Percentiles rank a stretch among this genome's conserved stretches.
These are phyloP conservation scores for Aspergillus neoniger DNA, from an alignment of 2,329 filamentous ascomycete genomes.

Conservation along the genomic window DNA sequence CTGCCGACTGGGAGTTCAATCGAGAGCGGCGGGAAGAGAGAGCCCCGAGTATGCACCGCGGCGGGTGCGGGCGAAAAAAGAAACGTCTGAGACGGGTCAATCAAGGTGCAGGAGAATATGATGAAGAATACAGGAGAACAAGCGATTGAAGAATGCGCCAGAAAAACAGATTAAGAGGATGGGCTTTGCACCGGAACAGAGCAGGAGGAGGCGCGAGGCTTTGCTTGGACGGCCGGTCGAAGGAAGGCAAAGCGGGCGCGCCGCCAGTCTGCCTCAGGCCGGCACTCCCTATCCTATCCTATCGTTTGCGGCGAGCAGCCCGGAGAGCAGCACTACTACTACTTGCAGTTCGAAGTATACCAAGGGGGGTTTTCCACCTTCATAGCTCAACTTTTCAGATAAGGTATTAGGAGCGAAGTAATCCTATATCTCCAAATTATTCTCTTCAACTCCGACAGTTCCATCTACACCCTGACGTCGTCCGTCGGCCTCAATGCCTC, in stretches of 20 bases:
- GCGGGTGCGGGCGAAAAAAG: constrained; percentile 14
- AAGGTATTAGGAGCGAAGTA: too few species aligned
- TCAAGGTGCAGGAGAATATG: not conserved
- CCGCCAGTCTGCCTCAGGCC: constrained; percentile 17
- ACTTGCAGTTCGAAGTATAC: not conserved
- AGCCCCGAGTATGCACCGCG: constrained; percentile 22
- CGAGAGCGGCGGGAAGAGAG: constrained; percentile 22
- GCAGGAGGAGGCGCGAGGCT: constrained; percentile 15
- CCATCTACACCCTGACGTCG: not conserved
- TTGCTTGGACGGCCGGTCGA: not conserved
- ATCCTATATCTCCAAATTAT: not conserved
- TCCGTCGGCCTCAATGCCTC: constrained; percentile 7
- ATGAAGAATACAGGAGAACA: not conserved
- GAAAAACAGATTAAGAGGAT: constrained; percentile 13
- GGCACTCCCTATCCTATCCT: not conserved
- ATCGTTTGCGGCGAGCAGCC: constrained; percentile 24
- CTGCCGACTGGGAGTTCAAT: constrained; percentile 20
- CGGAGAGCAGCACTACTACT: not conserved
- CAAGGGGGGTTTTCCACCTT: too few species aligned
- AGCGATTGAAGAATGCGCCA: constrained; percentile 6
- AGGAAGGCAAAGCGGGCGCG: not conserved
- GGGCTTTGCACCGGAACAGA: constrained; percentile 16
- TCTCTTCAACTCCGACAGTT: not conserved
- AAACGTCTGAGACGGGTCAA: not conserved
- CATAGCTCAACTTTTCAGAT: too few species aligned